Evolutionary conservation across 164 flowering plant genomes (phyloP), one percentile per base, ranked within the genome.

Genomic region (Stephania japonica): DNA sequence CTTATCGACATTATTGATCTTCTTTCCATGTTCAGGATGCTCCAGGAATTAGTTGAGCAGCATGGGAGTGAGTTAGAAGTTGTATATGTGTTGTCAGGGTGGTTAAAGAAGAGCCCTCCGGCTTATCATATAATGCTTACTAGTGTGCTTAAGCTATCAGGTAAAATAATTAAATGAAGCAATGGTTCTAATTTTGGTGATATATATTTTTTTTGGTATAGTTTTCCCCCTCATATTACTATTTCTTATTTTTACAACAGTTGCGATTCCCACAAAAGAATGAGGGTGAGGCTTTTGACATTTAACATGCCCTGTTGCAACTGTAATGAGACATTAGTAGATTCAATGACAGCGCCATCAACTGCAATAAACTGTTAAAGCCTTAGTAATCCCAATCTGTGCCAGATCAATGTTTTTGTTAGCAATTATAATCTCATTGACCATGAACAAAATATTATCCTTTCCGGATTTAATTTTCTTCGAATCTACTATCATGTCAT

Each of bases 31-130:
- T 23, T 65, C 71, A 94, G 98, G 85, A 64, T 92, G 86, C 98
- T 94, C 78, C 80, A 87, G 69, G 90, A 92, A 73, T 94, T 90
- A 70, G 90, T 84, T 72, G 89, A 85, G 73, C 86, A 85, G 70
- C 83, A 84, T 79, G 88, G 84, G 73, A 79, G 67, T 76, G 87
- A 81, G 26, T 65, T 87, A 49, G 87, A 90, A 86, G 89, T 89
- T 11, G 77, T 91, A 25, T 92, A 89, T 73, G 67, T 84, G 68
- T 70, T 92, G 74, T 83, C 92, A 73, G 97, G 97, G 16, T 89
- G 91, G 90, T 78, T 88, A 81, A 90, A 88, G 86, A 78, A 78
- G 53, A 79, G 74, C 77, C 86, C 90, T 73, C 50, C 84, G 69
- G 72, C 72, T 62, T 92, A 92, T 75, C 88, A 82, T 68, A 77